Evolutionary conservation across 345 rosid genomes (phyloP).

Genomic region (Eutrema heterophyllum): DNA sequence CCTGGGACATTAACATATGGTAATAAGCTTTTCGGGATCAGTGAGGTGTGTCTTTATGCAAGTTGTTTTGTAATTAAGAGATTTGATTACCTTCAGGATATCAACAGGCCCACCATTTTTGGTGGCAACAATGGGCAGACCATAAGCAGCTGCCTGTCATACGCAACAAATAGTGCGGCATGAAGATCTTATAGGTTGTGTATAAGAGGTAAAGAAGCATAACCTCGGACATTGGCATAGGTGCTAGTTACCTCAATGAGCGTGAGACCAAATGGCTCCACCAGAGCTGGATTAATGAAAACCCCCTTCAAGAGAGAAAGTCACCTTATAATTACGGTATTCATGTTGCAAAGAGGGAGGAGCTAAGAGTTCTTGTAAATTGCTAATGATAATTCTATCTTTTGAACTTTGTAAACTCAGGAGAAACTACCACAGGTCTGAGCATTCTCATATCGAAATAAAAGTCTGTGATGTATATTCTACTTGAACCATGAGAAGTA

Average conservation of each 20-base stretch:
- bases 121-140: constrained; percentile 97
- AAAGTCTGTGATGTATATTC: not conserved
- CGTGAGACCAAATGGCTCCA: constrained; percentile 97
- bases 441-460: not conserved
- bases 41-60: not conserved
- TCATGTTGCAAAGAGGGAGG: constrained; percentile 27
- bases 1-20: constrained; percentile 37
- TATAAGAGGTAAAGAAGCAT: constrained; percentile 38
- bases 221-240: not conserved
- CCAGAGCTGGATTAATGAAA: constrained; percentile 95
- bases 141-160: constrained; percentile 94
- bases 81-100: constrained; percentile 35
- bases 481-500: not conserved
- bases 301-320: constrained; percentile 58
- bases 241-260: constrained; percentile 68
- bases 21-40: not conserved
- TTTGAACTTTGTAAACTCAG: not conserved
- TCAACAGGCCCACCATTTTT: constrained; percentile 99
- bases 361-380: not conserved
- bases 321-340: not conserved
- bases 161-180: not conserved
- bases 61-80: not conserved
- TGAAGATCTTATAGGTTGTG: constrained; percentile 16
- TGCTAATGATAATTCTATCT: not conserved
- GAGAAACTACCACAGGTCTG: constrained; percentile 5